Conservation (phyloP, 2,329 filamentous ascomycete species). For the Neonectria sp. region DNA sequence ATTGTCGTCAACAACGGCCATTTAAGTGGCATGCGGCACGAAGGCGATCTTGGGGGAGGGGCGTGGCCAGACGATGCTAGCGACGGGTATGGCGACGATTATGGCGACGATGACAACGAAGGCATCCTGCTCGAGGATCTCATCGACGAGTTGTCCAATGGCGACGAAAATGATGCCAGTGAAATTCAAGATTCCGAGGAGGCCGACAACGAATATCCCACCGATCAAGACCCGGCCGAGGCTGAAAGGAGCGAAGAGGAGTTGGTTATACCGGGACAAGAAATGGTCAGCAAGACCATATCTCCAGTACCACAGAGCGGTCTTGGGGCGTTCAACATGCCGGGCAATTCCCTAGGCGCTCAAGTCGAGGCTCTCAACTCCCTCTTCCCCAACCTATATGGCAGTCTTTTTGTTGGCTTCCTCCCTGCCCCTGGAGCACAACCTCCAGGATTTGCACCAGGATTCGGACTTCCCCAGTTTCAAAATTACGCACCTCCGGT, state of each 20-base stretch:
- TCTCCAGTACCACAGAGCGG: constrained; percentile 25
- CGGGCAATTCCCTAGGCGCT: background rate
- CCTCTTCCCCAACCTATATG: constrained; percentile 19
- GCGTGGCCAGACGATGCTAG: constrained; percentile 37
- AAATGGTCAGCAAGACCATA: background rate
- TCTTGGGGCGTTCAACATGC: background rate
- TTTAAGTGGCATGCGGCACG: constrained; percentile 72
- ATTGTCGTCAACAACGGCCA: constrained; percentile 96
- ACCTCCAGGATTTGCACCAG: background rate
- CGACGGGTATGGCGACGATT: constrained; percentile 45
- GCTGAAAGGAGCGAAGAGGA: constrained; percentile 22
- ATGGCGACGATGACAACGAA: constrained; percentile 53
- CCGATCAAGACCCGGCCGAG: background rate
- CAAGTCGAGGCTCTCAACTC: constrained; percentile 10
- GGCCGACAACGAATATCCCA: constrained; percentile 4
- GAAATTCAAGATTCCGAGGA: constrained; percentile 31
- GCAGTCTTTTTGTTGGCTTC: constrained; percentile 25
- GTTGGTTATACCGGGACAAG: constrained; percentile 3
- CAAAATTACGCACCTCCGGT: background rate
- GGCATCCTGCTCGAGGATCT: constrained; percentile 53
- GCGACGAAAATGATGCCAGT: constrained; percentile 27
- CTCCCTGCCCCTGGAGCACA: constrained; percentile 16
- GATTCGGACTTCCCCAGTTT: background rate
- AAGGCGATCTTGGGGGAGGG: constrained; percentile 62
- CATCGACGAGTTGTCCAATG: constrained; percentile 41